Conservation (phyloP, 768 basidiomycete species). For the Termitomyces sp. region DNA sequence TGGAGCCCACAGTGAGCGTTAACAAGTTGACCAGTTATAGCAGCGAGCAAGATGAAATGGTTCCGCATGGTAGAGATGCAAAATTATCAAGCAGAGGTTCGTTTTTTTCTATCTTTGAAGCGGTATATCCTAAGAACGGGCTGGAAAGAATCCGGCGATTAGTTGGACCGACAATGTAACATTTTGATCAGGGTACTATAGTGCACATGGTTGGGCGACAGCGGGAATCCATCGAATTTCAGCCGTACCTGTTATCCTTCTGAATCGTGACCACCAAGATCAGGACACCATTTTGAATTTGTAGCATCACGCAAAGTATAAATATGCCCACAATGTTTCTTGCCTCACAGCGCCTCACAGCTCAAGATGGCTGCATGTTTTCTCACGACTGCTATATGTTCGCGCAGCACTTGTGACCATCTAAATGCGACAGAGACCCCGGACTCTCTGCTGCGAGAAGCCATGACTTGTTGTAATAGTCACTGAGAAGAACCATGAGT, state of each 20-base stretch:
- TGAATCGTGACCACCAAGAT: neutral
- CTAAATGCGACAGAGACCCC: neutral
- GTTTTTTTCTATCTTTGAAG: neutral
- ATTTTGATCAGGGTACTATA: neutral
- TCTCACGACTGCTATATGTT: neutral
- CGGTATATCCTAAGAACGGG: neutral
- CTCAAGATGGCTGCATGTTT: neutral
- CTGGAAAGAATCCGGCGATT: conserved; percentile 6
- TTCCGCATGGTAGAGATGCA: conserved; percentile 1
- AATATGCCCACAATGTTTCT: neutral
- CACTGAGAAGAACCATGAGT: neutral
- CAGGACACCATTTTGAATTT: no score
- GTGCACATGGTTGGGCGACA: neutral
- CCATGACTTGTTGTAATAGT: neutral
- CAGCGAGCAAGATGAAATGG: neutral
- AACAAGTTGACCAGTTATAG: neutral
- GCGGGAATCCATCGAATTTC: neutral
- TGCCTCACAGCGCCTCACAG: neutral
- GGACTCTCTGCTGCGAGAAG: neutral
- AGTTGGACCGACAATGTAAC: conserved; percentile 5
- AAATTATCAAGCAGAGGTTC: neutral
- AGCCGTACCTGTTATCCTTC: neutral
- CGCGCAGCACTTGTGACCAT: neutral
- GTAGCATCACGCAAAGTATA: no score
- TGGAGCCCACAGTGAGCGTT: conserved; percentile 7